Evolutionary conservation across 2,329 filamentous ascomycete species (phyloP).

Genomic region (Fusarium sp.): DNA sequence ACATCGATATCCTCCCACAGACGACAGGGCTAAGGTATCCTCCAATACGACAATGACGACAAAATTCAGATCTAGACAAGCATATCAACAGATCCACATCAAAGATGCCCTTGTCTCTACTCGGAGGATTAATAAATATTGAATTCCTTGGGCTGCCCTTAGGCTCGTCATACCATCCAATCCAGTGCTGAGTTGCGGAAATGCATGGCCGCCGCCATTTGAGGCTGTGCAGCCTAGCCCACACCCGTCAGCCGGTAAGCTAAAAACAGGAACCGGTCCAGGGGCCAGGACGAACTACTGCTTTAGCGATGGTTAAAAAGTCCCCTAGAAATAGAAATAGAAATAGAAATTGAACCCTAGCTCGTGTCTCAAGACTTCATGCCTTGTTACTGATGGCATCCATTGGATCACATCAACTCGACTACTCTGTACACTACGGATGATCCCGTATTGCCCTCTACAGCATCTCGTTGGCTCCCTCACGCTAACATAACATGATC

Average conservation of each 20-base stretch:
- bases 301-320: constrained; percentile 13
- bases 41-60: constrained; percentile 17
- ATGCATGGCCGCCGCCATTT: constrained; percentile 29
- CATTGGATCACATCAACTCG: constrained; percentile 3
- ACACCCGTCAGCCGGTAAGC: constrained; percentile 32
- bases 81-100: constrained; percentile 26
- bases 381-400: neutral
- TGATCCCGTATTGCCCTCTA: constrained; percentile 2
- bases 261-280: constrained; percentile 37
- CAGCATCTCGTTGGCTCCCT: constrained; percentile 29
- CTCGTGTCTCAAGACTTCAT: constrained; percentile 24
- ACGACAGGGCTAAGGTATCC: neutral
- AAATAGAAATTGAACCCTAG: constrained; percentile 20
- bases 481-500: constrained; percentile 1
- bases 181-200: neutral
- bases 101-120: constrained; percentile 16
- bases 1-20: neutral
- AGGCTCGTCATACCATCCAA: constrained; percentile 11
- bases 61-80: constrained; percentile 21
- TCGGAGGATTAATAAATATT: constrained; percentile 20
- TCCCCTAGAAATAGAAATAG: constrained; percentile 30
- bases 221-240: constrained; percentile 34
- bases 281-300: constrained; percentile 29
- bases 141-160: neutral
- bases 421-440: neutral